These are phyloP conservation scores for Fusarium drepaniforme DNA, from an alignment of 2,329 filamentous ascomycete species.

Conservation along the genomic window DNA sequence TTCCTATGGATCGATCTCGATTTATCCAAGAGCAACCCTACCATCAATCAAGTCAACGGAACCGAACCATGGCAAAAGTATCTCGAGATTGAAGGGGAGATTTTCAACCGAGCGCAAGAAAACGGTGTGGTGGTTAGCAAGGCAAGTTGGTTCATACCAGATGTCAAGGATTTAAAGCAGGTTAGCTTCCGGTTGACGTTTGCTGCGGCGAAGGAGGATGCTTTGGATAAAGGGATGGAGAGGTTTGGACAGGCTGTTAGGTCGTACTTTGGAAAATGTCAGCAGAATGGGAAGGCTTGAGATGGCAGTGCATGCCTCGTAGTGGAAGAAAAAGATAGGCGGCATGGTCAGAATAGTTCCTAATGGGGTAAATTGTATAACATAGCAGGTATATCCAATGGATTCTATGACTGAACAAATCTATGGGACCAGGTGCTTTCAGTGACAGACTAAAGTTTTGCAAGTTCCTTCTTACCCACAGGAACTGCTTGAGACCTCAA, in stretches of 20 bases:
- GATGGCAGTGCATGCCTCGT: too few relatives aligned
- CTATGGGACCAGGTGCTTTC: background rate
- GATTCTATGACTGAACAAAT: background rate
- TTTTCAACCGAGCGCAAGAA: background rate
- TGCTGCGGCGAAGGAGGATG: background rate
- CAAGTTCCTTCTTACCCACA: background rate
- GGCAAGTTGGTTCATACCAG: background rate
- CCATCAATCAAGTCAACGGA: background rate
- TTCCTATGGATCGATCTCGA: background rate
- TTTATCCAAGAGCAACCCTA: background rate
- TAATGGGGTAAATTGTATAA: background rate
- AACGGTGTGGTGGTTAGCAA: background rate
- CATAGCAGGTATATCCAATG: background rate
- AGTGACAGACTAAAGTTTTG: slow-evolving; percentile 13
- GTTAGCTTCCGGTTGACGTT: background rate
- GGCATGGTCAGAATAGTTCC: background rate
- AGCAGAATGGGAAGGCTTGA: background rate
- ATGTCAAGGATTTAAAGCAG: background rate
- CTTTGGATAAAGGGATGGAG: background rate
- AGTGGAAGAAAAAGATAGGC: background rate
- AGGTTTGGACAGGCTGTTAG: background rate
- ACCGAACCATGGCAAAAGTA: background rate
- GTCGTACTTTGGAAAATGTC: background rate
- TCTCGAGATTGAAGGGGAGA: background rate
- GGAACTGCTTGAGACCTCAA: slow-evolving; percentile 51